These are phyloP conservation scores for Oxalis stricta DNA, from an alignment of 441 rosid species.

Conservation along the genomic window DNA sequence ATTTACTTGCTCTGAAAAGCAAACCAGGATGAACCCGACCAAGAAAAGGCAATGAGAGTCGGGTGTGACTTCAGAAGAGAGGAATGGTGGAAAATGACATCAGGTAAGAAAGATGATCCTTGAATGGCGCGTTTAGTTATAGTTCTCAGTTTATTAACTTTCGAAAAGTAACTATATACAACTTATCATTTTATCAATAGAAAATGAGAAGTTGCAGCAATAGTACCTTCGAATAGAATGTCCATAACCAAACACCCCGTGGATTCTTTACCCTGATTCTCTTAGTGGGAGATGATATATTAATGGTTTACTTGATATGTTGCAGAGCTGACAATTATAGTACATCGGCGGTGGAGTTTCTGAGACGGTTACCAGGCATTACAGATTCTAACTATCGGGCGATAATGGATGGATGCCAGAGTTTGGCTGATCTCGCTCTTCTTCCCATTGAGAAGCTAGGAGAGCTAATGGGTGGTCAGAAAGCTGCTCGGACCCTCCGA, in stretches of 20 bases:
- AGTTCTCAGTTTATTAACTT: too few species aligned
- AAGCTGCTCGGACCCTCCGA: constrained; percentile 68
- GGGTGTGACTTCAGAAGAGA: constrained; percentile 95
- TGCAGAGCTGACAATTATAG: constrained; percentile 88
- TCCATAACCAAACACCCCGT: too few species aligned
- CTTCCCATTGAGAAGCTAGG: constrained; percentile 55
- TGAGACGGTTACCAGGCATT: constrained; percentile 91
- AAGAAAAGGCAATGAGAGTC: constrained; percentile 60
- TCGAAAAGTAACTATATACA: too few species aligned
- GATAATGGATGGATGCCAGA: constrained; percentile 80
- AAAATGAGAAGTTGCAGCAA: too few species aligned
- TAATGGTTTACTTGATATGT: constrained; percentile 2
- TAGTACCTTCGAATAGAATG: too few species aligned
- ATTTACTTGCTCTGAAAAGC: constrained; percentile 71
- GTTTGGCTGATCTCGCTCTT: constrained; percentile 68
- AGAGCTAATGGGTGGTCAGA: constrained; percentile 80
- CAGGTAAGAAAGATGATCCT: constrained; percentile 27
- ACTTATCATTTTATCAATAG: not conserved
- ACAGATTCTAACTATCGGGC: constrained; percentile 74
- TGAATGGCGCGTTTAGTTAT: too few species aligned
- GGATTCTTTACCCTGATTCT: too few species aligned
- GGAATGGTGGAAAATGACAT: constrained; percentile 79
- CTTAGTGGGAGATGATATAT: too few species aligned
- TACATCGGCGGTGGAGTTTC: constrained; percentile 84
- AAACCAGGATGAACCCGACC: constrained; percentile 93